Evolutionary conservation across 768 basidiomycete species (phyloP).

Genomic region (Leccinellum rugosiceps): DNA sequence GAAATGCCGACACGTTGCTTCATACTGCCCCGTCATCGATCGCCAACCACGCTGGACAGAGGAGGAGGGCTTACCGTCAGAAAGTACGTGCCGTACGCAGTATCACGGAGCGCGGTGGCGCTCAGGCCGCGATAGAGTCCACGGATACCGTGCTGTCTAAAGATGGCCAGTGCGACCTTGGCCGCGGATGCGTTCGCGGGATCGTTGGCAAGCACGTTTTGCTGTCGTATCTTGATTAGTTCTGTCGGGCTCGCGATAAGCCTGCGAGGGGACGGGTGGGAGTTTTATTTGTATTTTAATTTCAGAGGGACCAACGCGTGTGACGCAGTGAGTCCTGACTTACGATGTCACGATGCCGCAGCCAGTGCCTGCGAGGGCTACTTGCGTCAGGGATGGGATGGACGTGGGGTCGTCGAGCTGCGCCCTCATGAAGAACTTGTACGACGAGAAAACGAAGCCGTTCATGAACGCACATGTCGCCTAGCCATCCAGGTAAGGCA

Average conservation of each 20-base stretch:
- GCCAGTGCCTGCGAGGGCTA: conserved; percentile 74
- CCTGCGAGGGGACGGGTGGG: conserved; percentile 33
- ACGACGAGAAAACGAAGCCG: conserved; percentile 82
- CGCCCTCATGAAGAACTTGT: conserved; percentile 70
- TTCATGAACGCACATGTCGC: conserved; percentile 74
- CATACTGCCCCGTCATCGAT: conserved; percentile 44
- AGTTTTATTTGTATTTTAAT: neutral
- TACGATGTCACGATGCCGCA: conserved; percentile 80
- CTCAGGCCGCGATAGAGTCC: conserved; percentile 78
- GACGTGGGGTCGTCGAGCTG: conserved; percentile 48
- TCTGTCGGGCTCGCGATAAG: conserved; percentile 81
- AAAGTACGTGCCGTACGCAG: conserved; percentile 87
- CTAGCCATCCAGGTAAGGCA: conserved; percentile 33
- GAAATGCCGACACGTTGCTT: conserved; percentile 57
- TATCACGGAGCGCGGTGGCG: conserved; percentile 73
- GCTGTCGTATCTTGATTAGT: conserved; percentile 84
- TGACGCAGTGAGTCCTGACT: conserved; percentile 24
- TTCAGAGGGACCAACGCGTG: neutral
- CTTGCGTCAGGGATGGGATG: conserved; percentile 66
- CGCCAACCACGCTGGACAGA: neutral
- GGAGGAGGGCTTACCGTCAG: conserved; percentile 50
- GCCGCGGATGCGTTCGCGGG: conserved; percentile 43
- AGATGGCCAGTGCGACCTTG: conserved; percentile 54
- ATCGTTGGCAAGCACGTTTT: conserved; percentile 42
- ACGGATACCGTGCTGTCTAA: conserved; percentile 50